These are phyloP conservation scores for Globisporangium spinosum DNA, from an alignment of 352 stramenopile species.

Conservation along the genomic window DNA sequence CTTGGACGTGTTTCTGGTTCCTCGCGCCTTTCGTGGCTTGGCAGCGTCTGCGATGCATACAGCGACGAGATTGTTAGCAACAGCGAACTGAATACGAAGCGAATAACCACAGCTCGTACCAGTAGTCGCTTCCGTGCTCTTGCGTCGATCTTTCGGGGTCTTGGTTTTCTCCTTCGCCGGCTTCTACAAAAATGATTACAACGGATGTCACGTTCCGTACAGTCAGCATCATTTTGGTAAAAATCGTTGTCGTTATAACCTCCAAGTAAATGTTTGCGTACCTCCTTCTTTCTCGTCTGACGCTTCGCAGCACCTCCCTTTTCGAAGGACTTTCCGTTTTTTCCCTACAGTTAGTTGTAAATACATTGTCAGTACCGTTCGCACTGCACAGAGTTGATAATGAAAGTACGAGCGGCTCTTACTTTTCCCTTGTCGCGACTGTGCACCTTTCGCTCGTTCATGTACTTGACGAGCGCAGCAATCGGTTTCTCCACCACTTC, in stretches of 20 bases:
- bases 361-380: neutral
- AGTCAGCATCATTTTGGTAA: neutral
- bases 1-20: conserved; percentile 26
- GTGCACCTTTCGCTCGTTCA: conserved; percentile 71
- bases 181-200: conserved; percentile 12
- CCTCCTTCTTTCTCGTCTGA: conserved; percentile 46
- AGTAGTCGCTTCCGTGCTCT: neutral
- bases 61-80: neutral
- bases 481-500: conserved; percentile 64
- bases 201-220: no score
- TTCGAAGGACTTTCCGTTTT: conserved; percentile 31
- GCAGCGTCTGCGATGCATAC: conserved; percentile 21
- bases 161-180: conserved; percentile 20
- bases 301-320: conserved; percentile 33
- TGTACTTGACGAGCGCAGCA: conserved; percentile 72
- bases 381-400: neutral
- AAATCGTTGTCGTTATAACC: neutral
- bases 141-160: conserved; percentile 17
- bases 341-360: conserved; percentile 23
- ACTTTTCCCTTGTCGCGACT: conserved; percentile 70
- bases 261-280: conserved; percentile 9
- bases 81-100: neutral
- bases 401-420: neutral
- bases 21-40: conserved; percentile 45
- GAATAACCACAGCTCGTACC: neutral